Conservation (phyloP, 1,139 yeast species). For the Yarrowia galli region DNA sequence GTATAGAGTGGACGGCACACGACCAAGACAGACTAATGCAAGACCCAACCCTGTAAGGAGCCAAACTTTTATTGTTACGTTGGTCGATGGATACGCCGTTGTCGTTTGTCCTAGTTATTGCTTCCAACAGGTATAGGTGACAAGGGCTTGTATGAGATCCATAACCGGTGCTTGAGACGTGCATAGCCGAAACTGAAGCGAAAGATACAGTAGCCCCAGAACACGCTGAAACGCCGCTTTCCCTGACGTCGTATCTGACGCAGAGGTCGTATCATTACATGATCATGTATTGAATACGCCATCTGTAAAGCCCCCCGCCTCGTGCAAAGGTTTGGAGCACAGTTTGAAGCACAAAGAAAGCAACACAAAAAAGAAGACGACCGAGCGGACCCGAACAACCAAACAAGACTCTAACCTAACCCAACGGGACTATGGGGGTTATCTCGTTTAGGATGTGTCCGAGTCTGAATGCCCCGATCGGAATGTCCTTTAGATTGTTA, state of each 20-base stretch:
- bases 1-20: slow-evolving; percentile 4
- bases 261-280: neutral
- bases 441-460: neutral
- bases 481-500: neutral
- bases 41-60: neutral
- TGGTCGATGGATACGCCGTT: neutral
- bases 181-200: too few relatives aligned
- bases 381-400: neutral
- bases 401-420: neutral
- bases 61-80: neutral
- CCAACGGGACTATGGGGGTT: neutral
- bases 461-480: neutral
- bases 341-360: slow-evolving; percentile 1
- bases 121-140: neutral
- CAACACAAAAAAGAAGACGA: neutral
- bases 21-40: neutral
- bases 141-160: too few relatives aligned
- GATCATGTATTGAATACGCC: neutral
- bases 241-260: neutral
- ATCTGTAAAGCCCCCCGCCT: neutral
- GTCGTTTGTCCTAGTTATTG: neutral
- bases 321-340: neutral
- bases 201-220: too few relatives aligned
- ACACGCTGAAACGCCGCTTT: too few relatives aligned
- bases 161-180: too few relatives aligned